Percentiles rank a stretch among this genome's conserved stretches.
Conservation (phyloP, 1,139 yeast genomes). For the Arxiozyma telluris region DNA sequence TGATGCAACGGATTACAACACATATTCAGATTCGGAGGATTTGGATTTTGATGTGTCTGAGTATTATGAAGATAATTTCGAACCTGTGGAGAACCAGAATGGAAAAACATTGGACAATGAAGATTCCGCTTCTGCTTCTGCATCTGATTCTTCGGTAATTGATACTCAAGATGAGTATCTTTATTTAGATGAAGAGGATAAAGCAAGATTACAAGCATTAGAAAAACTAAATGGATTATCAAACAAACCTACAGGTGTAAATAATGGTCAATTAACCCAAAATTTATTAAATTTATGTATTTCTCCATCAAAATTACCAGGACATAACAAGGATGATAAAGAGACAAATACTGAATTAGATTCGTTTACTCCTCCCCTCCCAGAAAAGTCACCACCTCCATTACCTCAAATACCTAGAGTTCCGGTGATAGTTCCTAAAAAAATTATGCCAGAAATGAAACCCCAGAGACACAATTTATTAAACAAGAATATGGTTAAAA, state of each 20-base stretch:
- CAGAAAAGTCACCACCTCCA: conserved; percentile 1
- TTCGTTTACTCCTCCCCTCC: background rate
- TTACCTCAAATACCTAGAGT: conserved; percentile 2
- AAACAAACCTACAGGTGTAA: background rate
- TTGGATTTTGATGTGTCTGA: conserved; percentile 6
- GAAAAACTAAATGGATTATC: conserved; percentile 5
- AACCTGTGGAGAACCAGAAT: background rate
- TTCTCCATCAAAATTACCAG: background rate
- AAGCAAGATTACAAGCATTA: conserved; percentile 6
- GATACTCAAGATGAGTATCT: background rate
- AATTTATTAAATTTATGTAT: background rate
- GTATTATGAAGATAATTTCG: conserved; percentile 3
- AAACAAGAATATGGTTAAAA: conserved; percentile 2
- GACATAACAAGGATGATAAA: background rate
- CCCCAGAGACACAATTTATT: conserved; percentile 4
- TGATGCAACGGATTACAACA: background rate
- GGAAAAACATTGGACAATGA: background rate
- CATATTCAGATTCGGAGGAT: background rate
- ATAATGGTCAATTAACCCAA: background rate
- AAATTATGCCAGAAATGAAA: background rate
- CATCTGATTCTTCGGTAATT: background rate
- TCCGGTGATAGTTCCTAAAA: background rate
- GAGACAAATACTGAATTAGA: background rate
- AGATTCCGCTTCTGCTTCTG: background rate
- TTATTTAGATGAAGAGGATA: conserved; percentile 3